Evolutionary conservation across 2,329 filamentous ascomycete genomes (phyloP), one percentile per base, ranked within the genome.

Genomic region (Knoxdaviesia capensis): DNA sequence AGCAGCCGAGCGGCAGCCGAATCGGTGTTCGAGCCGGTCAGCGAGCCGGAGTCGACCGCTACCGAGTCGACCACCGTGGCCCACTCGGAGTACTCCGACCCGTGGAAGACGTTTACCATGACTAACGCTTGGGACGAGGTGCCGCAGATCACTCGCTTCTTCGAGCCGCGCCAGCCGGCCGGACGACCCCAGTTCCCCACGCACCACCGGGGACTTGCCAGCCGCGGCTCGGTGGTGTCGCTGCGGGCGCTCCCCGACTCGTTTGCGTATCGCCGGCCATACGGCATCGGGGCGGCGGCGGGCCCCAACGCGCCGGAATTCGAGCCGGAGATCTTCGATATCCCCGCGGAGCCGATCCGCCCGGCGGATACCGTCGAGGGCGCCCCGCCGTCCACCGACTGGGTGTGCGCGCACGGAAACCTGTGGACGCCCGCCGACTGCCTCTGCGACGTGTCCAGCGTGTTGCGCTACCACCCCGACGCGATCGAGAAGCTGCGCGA

Each of bases 61-160:
- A 69, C 67, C 41, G 65, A 69, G 30, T 65, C 61, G 31, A 60
- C 67, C 45, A 59, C 58, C 38, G 50, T 63, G 44, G 61, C 59
- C 28, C 54, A 66, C 34, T 61, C 70, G 40, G 33, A 35, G 39
- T 30, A 28, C 32, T 34, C 7, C 35, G 68, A 78, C 51, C 69
- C 76, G 20, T 93, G 83, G 82, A 70, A 74, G 47, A 68, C 68
- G 39, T 94, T 80, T 56, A 66, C 74, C n/a, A 71, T 76, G 39
- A 73, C 67, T 41, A 98, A 96, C 57, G 87, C 85, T 10, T 98
- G 90, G 90, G 90, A 98, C 52, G 82, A 84, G 42, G 72, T 92
- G 41, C 82, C 83, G 8, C 80, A 84, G 49, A 98, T 98, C 51
- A 77, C 84, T 52, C 72, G 74, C 48, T 98, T 94, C 55, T 82